Conservation (phyloP, 2,329 filamentous ascomycete species). For the Talaromyces verruculosus region DNA sequence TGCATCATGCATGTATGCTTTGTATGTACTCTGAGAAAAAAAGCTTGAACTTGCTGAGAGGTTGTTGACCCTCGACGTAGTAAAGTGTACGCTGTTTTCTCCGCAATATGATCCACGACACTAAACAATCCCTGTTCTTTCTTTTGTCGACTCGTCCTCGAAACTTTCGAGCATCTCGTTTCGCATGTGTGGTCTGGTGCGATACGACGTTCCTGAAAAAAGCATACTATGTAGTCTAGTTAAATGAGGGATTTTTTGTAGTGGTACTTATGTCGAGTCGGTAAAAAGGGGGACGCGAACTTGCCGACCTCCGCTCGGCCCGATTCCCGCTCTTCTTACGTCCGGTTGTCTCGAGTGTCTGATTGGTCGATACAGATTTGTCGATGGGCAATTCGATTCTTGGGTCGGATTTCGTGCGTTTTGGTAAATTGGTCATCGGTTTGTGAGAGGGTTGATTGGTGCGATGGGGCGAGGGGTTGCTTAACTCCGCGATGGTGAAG, state of each 20-base stretch:
- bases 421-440: neutral
- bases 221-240: neutral
- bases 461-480: neutral
- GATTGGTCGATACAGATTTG: neutral
- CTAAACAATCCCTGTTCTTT: neutral
- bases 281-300: neutral
- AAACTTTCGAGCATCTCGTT: neutral
- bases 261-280: neutral
- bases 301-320: conserved; percentile 4
- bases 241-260: neutral
- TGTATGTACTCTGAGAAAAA: neutral
- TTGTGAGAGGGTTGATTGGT: neutral
- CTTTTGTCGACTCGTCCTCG: neutral
- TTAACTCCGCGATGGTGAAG: conserved; percentile 5
- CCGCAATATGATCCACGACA: conserved; percentile 1
- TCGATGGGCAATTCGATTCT: neutral
- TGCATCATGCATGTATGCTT: conserved; percentile 3
- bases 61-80: neutral
- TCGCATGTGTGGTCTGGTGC: neutral
- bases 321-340: neutral
- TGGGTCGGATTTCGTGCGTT: neutral
- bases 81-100: neutral
- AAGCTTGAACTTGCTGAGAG: neutral
- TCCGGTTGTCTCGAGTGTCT: neutral
- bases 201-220: neutral